Percentiles rank a stretch among this genome's conserved stretches.
These are phyloP conservation scores for Golubevia sp. DNA, from an alignment of 1,284 basidiomycete genomes.

Conservation along the genomic window DNA sequence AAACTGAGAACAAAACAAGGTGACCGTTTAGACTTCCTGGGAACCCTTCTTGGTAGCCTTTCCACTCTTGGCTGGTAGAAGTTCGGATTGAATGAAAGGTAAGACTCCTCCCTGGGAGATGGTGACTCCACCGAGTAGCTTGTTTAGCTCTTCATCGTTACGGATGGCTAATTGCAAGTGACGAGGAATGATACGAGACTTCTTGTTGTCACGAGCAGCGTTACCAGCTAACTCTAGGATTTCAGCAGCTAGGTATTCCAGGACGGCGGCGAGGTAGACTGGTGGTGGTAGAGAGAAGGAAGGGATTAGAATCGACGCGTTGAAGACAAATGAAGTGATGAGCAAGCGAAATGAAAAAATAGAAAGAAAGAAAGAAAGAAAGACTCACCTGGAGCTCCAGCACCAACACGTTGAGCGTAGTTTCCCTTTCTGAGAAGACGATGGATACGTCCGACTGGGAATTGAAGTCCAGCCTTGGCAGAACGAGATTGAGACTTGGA, in stretches of 20 bases:
- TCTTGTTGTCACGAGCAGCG: conserved; percentile 67
- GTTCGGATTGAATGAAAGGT: conserved; percentile 71
- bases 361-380: conserved; percentile 17
- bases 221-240: conserved; percentile 52
- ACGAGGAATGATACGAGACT: conserved; percentile 88
- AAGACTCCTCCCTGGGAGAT: conserved; percentile 91
- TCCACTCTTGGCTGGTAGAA: conserved; percentile 72
- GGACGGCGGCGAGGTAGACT: conserved; percentile 41
- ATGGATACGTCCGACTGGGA: conserved; percentile 87
- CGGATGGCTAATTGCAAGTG: conserved; percentile 87
- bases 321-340: conserved; percentile 2
- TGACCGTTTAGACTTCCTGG: conserved; percentile 46
- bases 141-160: conserved; percentile 67
- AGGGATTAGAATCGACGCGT: too few relatives aligned
- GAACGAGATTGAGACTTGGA: conserved; percentile 74
- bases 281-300: conserved; percentile 40
- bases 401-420: conserved; percentile 78
- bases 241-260: conserved; percentile 49
- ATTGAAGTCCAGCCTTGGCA: conserved; percentile 78
- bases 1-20: conserved; percentile 2
- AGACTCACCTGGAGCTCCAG: conserved; percentile 73
- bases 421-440: conserved; percentile 83
- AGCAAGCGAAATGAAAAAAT: not conserved
- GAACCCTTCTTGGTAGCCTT: conserved; percentile 64
- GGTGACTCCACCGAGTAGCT: conserved; percentile 79